These are phyloP conservation scores for Sclerotinia minor DNA, from an alignment of 2,329 filamentous ascomycete species.

Conservation along the genomic window DNA sequence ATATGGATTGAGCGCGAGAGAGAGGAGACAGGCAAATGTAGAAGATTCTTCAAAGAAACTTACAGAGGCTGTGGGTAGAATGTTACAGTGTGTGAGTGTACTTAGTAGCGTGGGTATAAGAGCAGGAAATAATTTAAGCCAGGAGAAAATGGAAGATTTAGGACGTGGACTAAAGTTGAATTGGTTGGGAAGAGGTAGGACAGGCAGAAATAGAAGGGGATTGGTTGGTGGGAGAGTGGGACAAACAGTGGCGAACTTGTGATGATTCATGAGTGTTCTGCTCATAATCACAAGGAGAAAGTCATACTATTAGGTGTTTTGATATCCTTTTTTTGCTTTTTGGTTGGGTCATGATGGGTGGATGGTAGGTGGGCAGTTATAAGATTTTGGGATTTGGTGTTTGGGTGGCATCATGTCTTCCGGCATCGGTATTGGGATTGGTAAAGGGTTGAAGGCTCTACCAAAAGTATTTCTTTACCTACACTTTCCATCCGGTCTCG, in stretches of 20 bases:
- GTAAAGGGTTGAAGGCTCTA: not conserved
- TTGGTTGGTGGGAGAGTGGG: slow-evolving; percentile 59
- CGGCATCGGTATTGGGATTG: slow-evolving; percentile 9
- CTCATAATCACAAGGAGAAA: not conserved
- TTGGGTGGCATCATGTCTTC: slow-evolving; percentile 16
- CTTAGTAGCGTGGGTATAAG: slow-evolving; percentile 66
- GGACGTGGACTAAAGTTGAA: slow-evolving; percentile 91
- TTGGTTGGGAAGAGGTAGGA: slow-evolving; percentile 88
- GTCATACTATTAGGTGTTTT: not conserved
- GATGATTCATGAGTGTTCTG: not conserved
- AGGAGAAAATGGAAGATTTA: slow-evolving; percentile 78
- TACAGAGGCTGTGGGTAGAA: slow-evolving; percentile 89
- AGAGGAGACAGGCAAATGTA: slow-evolving; percentile 47
- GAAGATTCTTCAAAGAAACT: slow-evolving; percentile 72
- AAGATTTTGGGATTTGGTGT: slow-evolving; percentile 6
- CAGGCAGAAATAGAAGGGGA: slow-evolving; percentile 82
- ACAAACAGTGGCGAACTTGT: not conserved
- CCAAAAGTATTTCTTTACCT: not conserved
- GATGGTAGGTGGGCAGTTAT: not conserved
- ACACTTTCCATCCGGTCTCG: not conserved
- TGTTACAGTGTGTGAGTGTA: slow-evolving; percentile 95
- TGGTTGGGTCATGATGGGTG: not conserved
- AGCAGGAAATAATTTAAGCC: slow-evolving; percentile 62
- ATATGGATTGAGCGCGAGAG: slow-evolving; percentile 18
- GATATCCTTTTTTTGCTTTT: not conserved